These are phyloP conservation scores for Fomitopsis betulina DNA, from an alignment of 1,284 basidiomycete genomes.

Conservation along the genomic window DNA sequence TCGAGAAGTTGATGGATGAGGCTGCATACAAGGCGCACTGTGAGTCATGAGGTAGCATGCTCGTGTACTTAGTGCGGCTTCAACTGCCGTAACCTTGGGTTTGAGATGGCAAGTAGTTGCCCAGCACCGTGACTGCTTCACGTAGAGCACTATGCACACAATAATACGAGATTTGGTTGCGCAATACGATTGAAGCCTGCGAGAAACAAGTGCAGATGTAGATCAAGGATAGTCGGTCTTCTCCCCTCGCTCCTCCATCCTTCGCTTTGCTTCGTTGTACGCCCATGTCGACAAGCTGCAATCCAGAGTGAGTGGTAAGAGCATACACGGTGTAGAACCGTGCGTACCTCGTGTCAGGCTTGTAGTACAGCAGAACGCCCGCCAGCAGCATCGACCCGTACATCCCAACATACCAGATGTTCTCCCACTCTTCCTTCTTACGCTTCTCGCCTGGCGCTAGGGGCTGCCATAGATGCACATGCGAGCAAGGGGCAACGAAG, in stretches of 20 bases:
- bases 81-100: constrained; percentile 25
- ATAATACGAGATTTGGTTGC: not conserved
- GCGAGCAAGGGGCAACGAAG: not conserved
- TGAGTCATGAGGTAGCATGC: constrained; percentile 35
- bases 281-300: constrained; percentile 87
- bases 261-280: constrained; percentile 78
- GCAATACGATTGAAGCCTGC: not conserved
- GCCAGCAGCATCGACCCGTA: constrained; percentile 84
- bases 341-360: constrained; percentile 90
- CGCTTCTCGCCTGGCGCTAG: constrained; percentile 78
- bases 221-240: constrained; percentile 61
- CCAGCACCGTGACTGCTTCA: not conserved
- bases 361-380: constrained; percentile 81
- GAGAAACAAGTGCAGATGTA: not conserved
- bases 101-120: not conserved
- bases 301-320: not conserved
- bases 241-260: constrained; percentile 88
- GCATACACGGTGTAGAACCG: not conserved
- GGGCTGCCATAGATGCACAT: constrained; percentile 40
- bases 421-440: constrained; percentile 86
- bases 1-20: constrained; percentile 71
- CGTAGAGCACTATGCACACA: not conserved
- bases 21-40: constrained; percentile 79
- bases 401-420: constrained; percentile 86
- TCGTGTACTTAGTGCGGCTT: constrained; percentile 20